Evolutionary conservation across 2,329 filamentous ascomycete genomes (phyloP).

Genomic region (Pseudocercospora macadamiae): DNA sequence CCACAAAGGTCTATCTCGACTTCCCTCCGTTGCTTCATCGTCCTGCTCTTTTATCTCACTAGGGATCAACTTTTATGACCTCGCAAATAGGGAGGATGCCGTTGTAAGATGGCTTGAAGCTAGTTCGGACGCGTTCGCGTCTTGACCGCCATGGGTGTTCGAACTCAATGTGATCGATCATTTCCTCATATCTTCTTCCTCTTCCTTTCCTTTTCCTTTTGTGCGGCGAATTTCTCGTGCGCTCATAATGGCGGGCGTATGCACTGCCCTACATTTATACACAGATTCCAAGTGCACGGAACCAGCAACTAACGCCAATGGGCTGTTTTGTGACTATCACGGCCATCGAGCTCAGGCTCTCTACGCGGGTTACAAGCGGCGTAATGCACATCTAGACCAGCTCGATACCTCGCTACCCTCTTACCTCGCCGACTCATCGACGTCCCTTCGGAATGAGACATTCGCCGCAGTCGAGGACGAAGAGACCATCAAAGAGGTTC

Average conservation of each 20-base stretch:
- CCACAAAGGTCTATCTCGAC: too few species aligned
- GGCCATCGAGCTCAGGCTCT: conserved; percentile 49
- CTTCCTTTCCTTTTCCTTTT: too few species aligned
- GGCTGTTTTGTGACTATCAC: conserved; percentile 44
- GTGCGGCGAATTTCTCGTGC: too few species aligned
- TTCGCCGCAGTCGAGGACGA: conserved; percentile 47
- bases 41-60: too few species aligned
- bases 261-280: neutral
- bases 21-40: too few species aligned
- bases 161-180: too few species aligned
- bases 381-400: conserved; percentile 49
- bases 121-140: too few species aligned
- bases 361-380: conserved; percentile 55
- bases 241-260: neutral
- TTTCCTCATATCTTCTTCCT: too few species aligned
- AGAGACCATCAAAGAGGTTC: conserved; percentile 42
- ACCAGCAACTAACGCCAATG: conserved; percentile 1
- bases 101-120: too few species aligned
- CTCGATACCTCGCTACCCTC: conserved; percentile 40
- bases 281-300: neutral
- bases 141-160: too few species aligned
- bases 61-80: too few species aligned
- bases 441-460: conserved; percentile 44
- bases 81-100: too few species aligned
- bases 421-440: conserved; percentile 36